These are phyloP conservation scores for Aspergillus transmontanensis DNA, from an alignment of 2,329 filamentous ascomycete genomes.

Conservation along the genomic window DNA sequence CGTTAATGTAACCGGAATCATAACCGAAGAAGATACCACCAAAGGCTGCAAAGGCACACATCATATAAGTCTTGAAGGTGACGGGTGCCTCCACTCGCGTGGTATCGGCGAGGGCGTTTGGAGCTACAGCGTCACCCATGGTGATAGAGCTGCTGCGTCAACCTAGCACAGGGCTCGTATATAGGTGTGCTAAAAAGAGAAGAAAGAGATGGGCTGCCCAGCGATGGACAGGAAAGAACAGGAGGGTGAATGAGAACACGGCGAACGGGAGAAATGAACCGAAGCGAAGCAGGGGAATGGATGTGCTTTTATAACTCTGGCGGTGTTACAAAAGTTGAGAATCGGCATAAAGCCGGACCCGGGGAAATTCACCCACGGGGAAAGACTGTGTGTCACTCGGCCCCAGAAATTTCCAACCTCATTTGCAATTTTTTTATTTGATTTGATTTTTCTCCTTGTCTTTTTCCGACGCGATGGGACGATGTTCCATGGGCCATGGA, in stretches of 20 bases:
- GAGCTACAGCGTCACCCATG: constrained; percentile 27
- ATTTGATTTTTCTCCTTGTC: not conserved
- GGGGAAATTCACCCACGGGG: constrained; percentile 23
- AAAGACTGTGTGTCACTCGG: constrained; percentile 12
- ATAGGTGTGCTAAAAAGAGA: too few species aligned
- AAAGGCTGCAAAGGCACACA: constrained; percentile 63
- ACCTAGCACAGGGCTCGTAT: not conserved
- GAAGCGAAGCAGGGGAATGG: not conserved
- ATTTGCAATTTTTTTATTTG: not conserved
- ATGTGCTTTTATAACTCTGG: constrained; percentile 7
- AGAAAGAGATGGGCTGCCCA: too few species aligned
- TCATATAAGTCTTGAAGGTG: constrained; percentile 61
- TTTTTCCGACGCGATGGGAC: not conserved
- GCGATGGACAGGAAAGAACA: not conserved
- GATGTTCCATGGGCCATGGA: not conserved
- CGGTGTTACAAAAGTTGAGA: not conserved
- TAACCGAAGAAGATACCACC: constrained; percentile 64
- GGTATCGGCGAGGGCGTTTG: constrained; percentile 47
- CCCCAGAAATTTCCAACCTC: constrained; percentile 6
- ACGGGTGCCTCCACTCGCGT: constrained; percentile 61
- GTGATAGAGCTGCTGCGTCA: constrained; percentile 1
- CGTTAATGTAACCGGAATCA: constrained; percentile 59
- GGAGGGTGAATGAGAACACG: not conserved
- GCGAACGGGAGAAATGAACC: constrained; percentile 1
- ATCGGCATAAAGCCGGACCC: constrained; percentile 18